Conservation (phyloP, 2,329 filamentous ascomycete species). For the Neofusicoccum sp. region DNA sequence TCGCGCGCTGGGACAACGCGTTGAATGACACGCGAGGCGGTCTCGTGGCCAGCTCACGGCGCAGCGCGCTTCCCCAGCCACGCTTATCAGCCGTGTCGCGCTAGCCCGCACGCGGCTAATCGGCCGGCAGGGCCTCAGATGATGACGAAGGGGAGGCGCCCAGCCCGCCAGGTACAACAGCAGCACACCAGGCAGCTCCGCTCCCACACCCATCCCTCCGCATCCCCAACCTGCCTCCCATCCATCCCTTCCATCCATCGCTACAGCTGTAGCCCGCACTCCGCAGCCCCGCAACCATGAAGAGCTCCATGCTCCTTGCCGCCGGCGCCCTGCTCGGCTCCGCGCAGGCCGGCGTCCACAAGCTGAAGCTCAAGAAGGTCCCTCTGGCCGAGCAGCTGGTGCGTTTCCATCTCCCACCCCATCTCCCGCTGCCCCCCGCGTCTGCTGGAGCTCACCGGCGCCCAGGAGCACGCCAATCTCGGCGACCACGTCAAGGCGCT, state of each 20-base stretch:
- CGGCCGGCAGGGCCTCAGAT: constrained; percentile 11
- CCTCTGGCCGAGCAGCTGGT: constrained; percentile 90
- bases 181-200: constrained; percentile 13
- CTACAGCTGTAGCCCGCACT: neutral
- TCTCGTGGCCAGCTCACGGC: constrained; percentile 16
- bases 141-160: constrained; percentile 16
- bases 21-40: constrained; percentile 4
- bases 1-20: neutral
- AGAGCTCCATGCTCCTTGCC: constrained; percentile 76
- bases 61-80: constrained; percentile 10
- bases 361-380: constrained; percentile 97
- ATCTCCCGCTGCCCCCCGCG: constrained; percentile 3
- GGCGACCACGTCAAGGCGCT: constrained; percentile 78
- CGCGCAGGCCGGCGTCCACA: constrained; percentile 83
- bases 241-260: neutral
- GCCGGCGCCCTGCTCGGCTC: constrained; percentile 77
- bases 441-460: constrained; percentile 22
- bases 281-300: constrained; percentile 59
- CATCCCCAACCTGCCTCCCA: neutral
- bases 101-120: neutral
- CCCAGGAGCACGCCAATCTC: constrained; percentile 72
- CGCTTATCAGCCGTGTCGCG: neutral
- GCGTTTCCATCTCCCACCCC: constrained; percentile 40
- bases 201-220: neutral
- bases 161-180: constrained; percentile 11